Base-by-base conservation (phyloP, 1,139 yeast species). In the Debaryomycetaceae sp. region DNA sequence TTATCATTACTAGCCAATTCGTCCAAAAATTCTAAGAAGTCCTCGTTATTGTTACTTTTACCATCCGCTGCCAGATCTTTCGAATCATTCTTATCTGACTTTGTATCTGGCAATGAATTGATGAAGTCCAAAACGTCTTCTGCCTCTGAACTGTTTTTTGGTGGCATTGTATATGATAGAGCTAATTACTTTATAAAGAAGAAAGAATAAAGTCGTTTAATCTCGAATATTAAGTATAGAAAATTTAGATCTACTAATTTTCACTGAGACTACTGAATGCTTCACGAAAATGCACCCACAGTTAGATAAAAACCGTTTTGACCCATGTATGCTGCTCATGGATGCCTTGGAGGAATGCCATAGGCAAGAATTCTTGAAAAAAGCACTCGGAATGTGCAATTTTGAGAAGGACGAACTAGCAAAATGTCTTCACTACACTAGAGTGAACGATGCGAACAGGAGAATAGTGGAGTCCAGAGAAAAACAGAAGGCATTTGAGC, bases 301-400 rank as follows among this genome's bases (percentile, higher is more conserved):
- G 48, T 59, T 72, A 48, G 78, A 72, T 52, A 67, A 61, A 46
- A 63, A 61, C 45, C 58, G 77, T 48, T 72, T 71, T 45, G 72
- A 67, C 40, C 66, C 85, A 29, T 92, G 98, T 61, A 82, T 79
- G 38, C 85, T 83, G 47, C 75, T 89, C 40, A 88, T 92, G 65
- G 83, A 83, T 48, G 96, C 96, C 0, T 75, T 92, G 11, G 96
- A 91, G 56, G 84, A 87, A 57, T 92, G 98, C 59, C 97, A 91
- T 56, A 73, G 80, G 45, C 78, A 75, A 45, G 86, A 83, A 43
- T 85, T 83, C 50, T 53, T 86, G 47, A 75, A 79, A 52, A 80
- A 86, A 56, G 82, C 87, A n/a, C 68, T 87, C 50, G 98, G 98
- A 30, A 70, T 79, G 48, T 92, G 98, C 65, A 88, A 88, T 61